A percentile compares a stretch with the other conserved stretches of the same genome.
Conservation (phyloP, 2,329 filamentous ascomycete genomes). For the Pseudogymnoascus sp. region DNA sequence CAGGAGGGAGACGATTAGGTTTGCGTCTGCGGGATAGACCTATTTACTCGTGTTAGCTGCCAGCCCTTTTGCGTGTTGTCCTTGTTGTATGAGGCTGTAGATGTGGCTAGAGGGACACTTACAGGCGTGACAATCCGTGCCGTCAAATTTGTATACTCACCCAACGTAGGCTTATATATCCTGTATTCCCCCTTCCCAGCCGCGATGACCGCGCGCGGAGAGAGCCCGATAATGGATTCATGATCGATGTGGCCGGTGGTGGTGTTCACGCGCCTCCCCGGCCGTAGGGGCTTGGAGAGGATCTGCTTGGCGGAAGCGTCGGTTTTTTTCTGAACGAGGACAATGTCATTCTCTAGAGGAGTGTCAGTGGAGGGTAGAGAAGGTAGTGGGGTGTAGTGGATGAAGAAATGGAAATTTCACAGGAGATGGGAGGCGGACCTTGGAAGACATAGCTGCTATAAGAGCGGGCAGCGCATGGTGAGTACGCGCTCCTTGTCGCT, state of each 20-base stretch:
- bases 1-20: slow-evolving; percentile 67
- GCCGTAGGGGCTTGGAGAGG: slow-evolving; percentile 38
- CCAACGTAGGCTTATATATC: slow-evolving; percentile 60
- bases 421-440: not conserved
- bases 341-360: slow-evolving; percentile 28
- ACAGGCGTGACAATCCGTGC: slow-evolving; percentile 70
- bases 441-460: slow-evolving; percentile 6
- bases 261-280: slow-evolving; percentile 31
- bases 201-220: slow-evolving; percentile 19
- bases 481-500: not conserved
- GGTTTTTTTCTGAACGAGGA: slow-evolving; percentile 24
- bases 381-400: not conserved
- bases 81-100: not conserved
- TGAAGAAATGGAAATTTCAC: not conserved
- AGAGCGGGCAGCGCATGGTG: not conserved
- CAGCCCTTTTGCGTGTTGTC: not conserved
- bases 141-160: slow-evolving; percentile 65
- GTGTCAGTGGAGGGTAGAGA: not conserved
- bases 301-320: slow-evolving; percentile 20
- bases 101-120: slow-evolving; percentile 27
- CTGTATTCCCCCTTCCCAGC: slow-evolving; percentile 24
- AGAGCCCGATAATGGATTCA: slow-evolving; percentile 30
- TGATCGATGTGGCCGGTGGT: slow-evolving; percentile 35
- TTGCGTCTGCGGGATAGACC: slow-evolving; percentile 71
- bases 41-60: slow-evolving; percentile 29